Evolutionary conservation across 176 grass and related monocot genomes (phyloP).

Genomic region (Carex pumila): DNA sequence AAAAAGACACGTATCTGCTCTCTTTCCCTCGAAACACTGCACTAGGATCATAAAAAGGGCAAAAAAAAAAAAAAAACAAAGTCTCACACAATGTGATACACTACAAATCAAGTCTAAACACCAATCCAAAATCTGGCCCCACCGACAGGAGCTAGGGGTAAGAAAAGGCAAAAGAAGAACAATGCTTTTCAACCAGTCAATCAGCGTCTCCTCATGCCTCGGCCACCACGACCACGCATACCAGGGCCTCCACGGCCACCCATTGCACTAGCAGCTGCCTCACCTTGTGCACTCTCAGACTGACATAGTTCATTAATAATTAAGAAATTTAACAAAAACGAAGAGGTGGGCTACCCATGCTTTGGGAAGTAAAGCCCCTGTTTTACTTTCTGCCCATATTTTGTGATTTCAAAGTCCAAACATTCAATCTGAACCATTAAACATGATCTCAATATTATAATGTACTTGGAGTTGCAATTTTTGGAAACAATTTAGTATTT

Average conservation of each 20-base stretch:
- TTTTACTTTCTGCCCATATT: no score
- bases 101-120: neutral
- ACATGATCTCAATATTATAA: no score
- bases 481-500: no score
- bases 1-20: neutral
- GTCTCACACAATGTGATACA: neutral
- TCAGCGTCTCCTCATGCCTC: slow-evolving; percentile 88
- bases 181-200: neutral
- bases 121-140: neutral
- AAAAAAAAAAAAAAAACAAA: neutral
- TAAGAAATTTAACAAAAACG: neutral
- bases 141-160: neutral
- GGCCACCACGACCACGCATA: slow-evolving; percentile 74
- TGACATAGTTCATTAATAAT: neutral
- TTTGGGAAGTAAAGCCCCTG: no score
- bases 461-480: no score
- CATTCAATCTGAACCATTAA: no score
- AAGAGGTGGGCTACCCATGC: no score
- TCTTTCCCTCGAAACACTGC: neutral
- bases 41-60: neutral
- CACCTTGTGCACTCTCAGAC: slow-evolving; percentile 93
- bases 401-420: no score
- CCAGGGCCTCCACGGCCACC: slow-evolving; percentile 54
- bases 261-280: slow-evolving; percentile 82
- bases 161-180: neutral